Evolutionary conservation across 768 basidiomycete genomes (phyloP).

Genomic region (Mycena filopes): DNA sequence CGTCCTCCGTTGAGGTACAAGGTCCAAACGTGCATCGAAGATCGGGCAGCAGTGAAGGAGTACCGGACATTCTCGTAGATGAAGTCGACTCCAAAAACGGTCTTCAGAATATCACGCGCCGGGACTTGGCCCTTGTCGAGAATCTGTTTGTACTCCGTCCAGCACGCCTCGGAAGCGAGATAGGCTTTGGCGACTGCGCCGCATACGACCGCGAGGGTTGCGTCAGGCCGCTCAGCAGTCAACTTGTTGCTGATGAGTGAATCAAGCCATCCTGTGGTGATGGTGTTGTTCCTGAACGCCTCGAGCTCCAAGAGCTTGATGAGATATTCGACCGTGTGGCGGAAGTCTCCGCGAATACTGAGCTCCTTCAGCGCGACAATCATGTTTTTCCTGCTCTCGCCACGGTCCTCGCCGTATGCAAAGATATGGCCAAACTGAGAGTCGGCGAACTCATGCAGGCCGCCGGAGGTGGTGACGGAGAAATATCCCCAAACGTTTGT

Average conservation of each 20-base stretch:
- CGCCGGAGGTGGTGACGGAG: constrained; percentile 94
- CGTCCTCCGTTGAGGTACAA: constrained; percentile 96
- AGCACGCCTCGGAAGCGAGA: constrained; percentile 88
- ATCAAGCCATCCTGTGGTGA: constrained; percentile 99
- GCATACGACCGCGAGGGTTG: constrained; percentile 92
- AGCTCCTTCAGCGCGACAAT: constrained; percentile 98
- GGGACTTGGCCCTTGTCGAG: constrained; percentile 99
- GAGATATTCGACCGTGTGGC: constrained; percentile 98
- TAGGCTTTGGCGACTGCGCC: constrained; percentile 97
- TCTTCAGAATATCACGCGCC: constrained; percentile 92
- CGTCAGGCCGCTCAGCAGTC: constrained; percentile 96
- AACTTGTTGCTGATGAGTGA: constrained; percentile 96
- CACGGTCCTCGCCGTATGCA: constrained; percentile 96
- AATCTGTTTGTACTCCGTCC: constrained; percentile 92
- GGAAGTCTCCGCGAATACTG: constrained; percentile 98
- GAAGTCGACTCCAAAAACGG: constrained; percentile 96
- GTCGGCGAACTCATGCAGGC: constrained; percentile 98
- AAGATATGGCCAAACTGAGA: constrained; percentile 99
- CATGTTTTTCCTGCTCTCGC: constrained; percentile 98
- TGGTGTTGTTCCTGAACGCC: constrained; percentile 96
- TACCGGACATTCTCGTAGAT: constrained; percentile 97
- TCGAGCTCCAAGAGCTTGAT: constrained; percentile 97
- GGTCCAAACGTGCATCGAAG: constrained; percentile 89
- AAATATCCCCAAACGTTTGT: constrained; percentile 99
- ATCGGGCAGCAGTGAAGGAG: constrained; percentile 94